Evolutionary conservation across 2,329 filamentous ascomycete genomes (phyloP), one percentile per base, ranked within the genome.

Genomic region (Penicillium sp.): DNA sequence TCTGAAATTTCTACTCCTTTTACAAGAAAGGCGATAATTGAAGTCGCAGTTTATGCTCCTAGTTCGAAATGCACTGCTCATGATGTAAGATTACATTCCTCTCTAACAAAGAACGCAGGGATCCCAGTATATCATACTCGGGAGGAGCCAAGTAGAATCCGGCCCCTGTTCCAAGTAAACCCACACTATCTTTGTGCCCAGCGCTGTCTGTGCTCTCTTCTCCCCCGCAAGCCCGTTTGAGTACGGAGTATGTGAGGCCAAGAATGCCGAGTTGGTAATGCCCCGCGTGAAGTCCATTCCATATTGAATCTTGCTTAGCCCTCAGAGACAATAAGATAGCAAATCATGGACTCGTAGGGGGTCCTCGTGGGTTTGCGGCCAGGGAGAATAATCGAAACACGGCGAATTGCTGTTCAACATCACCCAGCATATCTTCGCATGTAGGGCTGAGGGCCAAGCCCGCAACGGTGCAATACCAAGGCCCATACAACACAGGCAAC

Each of bases 51-150:
- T 5, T 23, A 49, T 42, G 13, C 23, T 29, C 23, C 23, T 51
- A 41, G 32, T 32, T 34, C 13, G 34, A 51, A 34, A 19, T 23
- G 23, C 23, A 23, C 35, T 41, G 23, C 23, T 49, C 18, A n/a
- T 5, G 32, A 48, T 49, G 40, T 46, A 49, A 32, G 26, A 38
- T 50, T 40, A 57, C 57, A 59, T 59, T 59, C 57, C 50, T 48
- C 40, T 34, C 18, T 34, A 30, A 30, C 55, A 11, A 45, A 51
- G 38, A 55, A 45, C 41, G 36, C 42, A 53, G 26, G 56, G 44
- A 39, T 35, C 29, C 38, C 16, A 13, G 8, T 11, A 40, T 39
- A 16, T 43, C 51, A 53, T 49, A 29, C 51, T 53, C 26, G 26
- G 19, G n/a, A 45, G 39, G 34, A 35, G 47, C 10, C 47, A 39